Evolutionary conservation across 495 filamentous ascomycete genomes (phyloP).

Genomic region (Xylaria flabelliformis): DNA sequence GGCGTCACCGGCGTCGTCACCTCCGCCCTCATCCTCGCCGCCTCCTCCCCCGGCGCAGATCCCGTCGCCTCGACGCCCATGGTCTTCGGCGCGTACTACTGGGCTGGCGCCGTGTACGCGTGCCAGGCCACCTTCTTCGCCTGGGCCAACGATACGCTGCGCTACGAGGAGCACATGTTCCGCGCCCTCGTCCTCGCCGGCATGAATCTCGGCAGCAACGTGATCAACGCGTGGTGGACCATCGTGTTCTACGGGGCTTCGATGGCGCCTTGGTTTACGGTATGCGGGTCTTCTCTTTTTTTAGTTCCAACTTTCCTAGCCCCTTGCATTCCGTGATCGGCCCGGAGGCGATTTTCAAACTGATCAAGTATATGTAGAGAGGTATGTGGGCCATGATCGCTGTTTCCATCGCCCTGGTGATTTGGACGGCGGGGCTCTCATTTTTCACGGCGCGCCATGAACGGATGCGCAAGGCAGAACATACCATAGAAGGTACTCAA

Average conservation of each 20-base stretch:
- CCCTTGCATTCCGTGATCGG: neutral
- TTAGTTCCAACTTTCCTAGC: no score
- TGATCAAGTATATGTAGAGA: conserved; percentile 39
- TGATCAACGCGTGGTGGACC: conserved; percentile 67
- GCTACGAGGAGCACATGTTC: conserved; percentile 50
- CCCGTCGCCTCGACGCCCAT: conserved; percentile 37
- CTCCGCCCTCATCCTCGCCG: conserved; percentile 55
- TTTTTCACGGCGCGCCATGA: conserved; percentile 46
- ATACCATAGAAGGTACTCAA: neutral
- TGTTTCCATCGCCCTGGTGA: conserved; percentile 54
- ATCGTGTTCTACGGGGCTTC: conserved; percentile 67
- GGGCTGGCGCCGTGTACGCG: conserved; percentile 61
- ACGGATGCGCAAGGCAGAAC: conserved; percentile 36
- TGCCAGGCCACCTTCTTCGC: conserved; percentile 66
- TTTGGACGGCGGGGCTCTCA: conserved; percentile 58
- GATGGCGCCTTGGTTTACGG: conserved; percentile 64
- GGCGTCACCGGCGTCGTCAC: conserved; percentile 56
- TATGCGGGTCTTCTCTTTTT: conserved; percentile 24
- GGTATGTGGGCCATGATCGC: conserved; percentile 68
- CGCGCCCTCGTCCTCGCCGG: conserved; percentile 58
- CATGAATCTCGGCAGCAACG: conserved; percentile 64
- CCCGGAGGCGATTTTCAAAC: neutral
- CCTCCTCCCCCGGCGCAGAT: conserved; percentile 47
- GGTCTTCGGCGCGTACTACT: conserved; percentile 61
- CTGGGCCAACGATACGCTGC: conserved; percentile 66